Evolutionary conservation across 768 basidiomycete genomes (phyloP).

Genomic region (Leccinum fibrillosum): DNA sequence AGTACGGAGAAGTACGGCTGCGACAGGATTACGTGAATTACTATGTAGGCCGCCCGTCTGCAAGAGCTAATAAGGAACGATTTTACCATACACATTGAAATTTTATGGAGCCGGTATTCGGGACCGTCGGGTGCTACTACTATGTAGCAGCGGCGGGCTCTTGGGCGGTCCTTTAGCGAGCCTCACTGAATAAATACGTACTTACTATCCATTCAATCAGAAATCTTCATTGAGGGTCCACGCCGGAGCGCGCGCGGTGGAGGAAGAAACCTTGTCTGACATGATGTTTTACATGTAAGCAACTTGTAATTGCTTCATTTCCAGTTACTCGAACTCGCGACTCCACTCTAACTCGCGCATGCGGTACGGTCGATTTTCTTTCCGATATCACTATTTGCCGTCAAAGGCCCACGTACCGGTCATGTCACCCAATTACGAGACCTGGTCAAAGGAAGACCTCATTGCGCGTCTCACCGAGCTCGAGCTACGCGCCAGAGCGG

Average conservation of each 20-base stretch:
- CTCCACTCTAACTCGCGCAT: constrained; percentile 12
- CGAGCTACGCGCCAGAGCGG: constrained; percentile 34
- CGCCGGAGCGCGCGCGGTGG: neutral
- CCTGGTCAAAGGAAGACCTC: constrained; percentile 66
- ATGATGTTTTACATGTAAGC: neutral
- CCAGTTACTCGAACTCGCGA: neutral
- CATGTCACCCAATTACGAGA: constrained; percentile 46
- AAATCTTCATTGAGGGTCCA: no score
- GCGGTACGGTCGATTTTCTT: constrained; percentile 31
- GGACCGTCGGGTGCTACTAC: no score
- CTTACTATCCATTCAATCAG: no score
- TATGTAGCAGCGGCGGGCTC: neutral
- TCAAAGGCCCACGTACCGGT: constrained; percentile 27
- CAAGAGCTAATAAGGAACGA: no score
- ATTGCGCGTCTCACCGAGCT: constrained; percentile 60
- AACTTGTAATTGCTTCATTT: neutral
- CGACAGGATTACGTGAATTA: no score
- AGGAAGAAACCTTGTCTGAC: neutral
- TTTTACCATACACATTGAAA: no score
- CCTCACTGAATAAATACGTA: no score
- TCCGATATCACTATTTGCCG: constrained; percentile 33
- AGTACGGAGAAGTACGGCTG: no score
- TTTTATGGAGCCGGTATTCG: no score
- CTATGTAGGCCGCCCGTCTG: no score
- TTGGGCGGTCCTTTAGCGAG: neutral